Evolutionary conservation across 768 basidiomycete species (phyloP), one percentile per base, ranked within the genome.

Genomic region (Pleurotus eryngii): DNA sequence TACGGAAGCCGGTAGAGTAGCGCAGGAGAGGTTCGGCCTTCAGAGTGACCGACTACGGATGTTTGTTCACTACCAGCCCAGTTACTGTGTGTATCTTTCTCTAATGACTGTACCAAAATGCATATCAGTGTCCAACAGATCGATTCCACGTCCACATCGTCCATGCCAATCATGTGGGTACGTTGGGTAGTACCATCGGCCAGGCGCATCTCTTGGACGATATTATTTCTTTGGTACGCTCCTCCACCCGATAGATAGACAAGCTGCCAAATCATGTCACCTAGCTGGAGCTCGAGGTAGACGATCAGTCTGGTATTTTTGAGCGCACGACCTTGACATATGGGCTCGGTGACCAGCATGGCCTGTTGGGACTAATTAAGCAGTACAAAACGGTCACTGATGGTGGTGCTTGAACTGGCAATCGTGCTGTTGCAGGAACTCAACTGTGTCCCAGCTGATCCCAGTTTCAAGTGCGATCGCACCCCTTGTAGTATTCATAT

Each of bases 71-170:
- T 99, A 99, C 68, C 95, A 97, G 66, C 96, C 96, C 0, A 90
- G 87, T 38, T 98, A 98, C 67, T 98, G 95, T 95, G 57, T 60
- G 90, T 78, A 3, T 3, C 37, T 35, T 35, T 35, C 30, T 35
- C 30, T 35, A 9, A 9, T 9, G 30, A 35, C 30, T 35, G 30
- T 35, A 3, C 30, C 8, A 35, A 24, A 35, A 35, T 9, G 0
- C 30, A 11, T 35, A 9, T 35, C 8, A 35, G 11, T 35, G 30
- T 9, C 11, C 3, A 11, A 2, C 46, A 96, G 95, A 97, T 67
- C 95, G 94, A 64, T 93, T 97, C 67, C 95, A 98, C 60, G 90
- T 97, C 2, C 95, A 98, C 63, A 87, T 96, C 51, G 91, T 93
- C 24, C 89, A 95, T 63, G 82, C 82, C 0, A 85, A 86, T 59